Evolutionary conservation across 108 stramenopile species (phyloP).

Genomic region (Nitzschia inconspicua): DNA sequence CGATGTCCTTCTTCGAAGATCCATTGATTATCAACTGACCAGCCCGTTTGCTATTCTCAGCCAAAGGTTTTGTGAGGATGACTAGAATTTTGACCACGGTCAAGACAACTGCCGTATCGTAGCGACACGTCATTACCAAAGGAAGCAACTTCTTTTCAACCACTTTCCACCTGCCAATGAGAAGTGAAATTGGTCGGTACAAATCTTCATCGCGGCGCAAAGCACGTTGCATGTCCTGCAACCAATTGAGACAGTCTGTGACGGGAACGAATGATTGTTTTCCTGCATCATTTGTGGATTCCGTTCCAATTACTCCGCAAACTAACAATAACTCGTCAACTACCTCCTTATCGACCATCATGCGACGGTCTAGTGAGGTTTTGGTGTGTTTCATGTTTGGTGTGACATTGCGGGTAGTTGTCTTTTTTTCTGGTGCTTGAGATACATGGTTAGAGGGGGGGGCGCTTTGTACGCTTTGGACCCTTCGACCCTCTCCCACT

Average conservation of each 20-base stretch:
- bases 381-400: too few relatives aligned
- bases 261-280: conserved; percentile 69
- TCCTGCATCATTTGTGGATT: conserved; percentile 15
- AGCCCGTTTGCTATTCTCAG: conserved; percentile 63
- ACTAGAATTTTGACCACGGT: conserved; percentile 86
- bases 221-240: conserved; percentile 86
- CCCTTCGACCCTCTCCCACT: too few relatives aligned
- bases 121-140: conserved; percentile 67
- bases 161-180: conserved; percentile 81
- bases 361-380: conserved; percentile 25
- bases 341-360: conserved; percentile 68
- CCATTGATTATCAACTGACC: conserved; percentile 69
- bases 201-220: conserved; percentile 79
- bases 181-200: conserved; percentile 71
- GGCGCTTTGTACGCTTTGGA: too few relatives aligned
- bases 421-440: too few relatives aligned
- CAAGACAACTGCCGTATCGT: conserved; percentile 75
- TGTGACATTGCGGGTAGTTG: too few relatives aligned
- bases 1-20: conserved; percentile 28
- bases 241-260: conserved; percentile 81
- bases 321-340: conserved; percentile 83
- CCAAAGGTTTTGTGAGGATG: conserved; percentile 83
- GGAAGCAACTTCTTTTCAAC: conserved; percentile 80
- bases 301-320: conserved; percentile 82
- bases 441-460: too few relatives aligned